phyloP scores from a whole-genome alignment of 495 filamentous ascomycete genomes.

The Staphylotrichum tortipilum region DNA sequence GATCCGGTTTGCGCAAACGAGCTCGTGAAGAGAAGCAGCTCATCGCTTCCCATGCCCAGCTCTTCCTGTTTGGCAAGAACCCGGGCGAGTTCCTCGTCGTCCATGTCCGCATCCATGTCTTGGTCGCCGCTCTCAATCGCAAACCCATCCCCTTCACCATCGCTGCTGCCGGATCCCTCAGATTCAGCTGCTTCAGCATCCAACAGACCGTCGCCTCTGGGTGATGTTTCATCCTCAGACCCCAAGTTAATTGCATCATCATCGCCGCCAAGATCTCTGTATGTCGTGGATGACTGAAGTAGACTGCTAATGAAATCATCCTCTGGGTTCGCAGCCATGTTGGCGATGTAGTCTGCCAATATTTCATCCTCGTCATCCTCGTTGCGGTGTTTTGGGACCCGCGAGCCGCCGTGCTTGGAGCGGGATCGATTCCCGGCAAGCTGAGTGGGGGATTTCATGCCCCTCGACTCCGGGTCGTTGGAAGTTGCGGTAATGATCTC shows the following conservation, averaged over 20 bases:
- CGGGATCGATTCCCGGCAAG: background rate
- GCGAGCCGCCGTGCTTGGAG: background rate
- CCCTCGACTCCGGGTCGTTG: background rate
- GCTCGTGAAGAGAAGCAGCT: conserved; percentile 48
- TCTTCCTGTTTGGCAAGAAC: conserved; percentile 60
- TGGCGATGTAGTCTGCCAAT: conserved; percentile 68
- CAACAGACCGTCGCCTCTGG: background rate
- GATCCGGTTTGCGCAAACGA: conserved; percentile 1
- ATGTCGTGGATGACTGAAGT: conserved; percentile 21
- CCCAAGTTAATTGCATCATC: conserved; percentile 19
- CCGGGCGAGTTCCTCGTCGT: conserved; percentile 51
- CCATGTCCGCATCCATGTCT: conserved; percentile 27
- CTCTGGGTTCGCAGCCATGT: conserved; percentile 45
- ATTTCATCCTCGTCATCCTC: conserved; percentile 45
- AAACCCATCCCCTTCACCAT: conserved; percentile 24
- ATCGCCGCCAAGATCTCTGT: conserved; percentile 43
- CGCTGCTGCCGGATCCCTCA: conserved; percentile 6
- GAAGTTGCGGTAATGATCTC: background rate
- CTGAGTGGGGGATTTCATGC: background rate
- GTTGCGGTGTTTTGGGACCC: conserved; percentile 3
- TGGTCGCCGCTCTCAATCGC: conserved; percentile 32
- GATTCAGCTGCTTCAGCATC: conserved; percentile 20
- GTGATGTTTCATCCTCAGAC: conserved; percentile 6
- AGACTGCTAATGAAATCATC: conserved; percentile 21
- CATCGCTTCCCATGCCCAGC: conserved; percentile 49